Base-by-base conservation (phyloP, 2,329 filamentous ascomycete species). In the Tolypocladium capitatum region DNA sequence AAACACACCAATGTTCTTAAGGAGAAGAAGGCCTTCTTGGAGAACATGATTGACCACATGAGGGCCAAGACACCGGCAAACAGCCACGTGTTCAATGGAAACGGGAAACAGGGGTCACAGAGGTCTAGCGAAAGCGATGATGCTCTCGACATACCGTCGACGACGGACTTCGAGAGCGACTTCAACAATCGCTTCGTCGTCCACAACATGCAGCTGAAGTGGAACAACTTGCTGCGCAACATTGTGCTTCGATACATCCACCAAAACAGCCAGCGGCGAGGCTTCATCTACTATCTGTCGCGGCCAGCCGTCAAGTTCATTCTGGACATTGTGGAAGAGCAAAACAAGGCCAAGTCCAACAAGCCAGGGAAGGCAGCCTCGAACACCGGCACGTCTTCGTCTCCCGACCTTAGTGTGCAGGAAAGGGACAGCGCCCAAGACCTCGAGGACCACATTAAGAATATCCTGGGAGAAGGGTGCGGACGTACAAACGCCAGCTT, bases 131-230 rank as follows among this genome's bases (percentile, higher is more conserved):
- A 70, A 32, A 70, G 72, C n/a, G 78, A 81, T 45, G 74, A 76
- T 35, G 75, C 41, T 9, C 46, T 84, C 46, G 81, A 87, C 53
- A 76, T 83, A 2, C 80, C 82, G 3, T 78, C 83, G 1, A 78
- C 83, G 4, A 79, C 85, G 16, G 89, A 96, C 54, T 91, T 91
- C 55, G 83, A 86, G 44, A 95, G 86, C 63, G 90, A 97, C 61
- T 98, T 96, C 72, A 92, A 94, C 63, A 98, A 98, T 60, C 85
- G 92, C 2, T 98, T 98, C 69, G 91, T 97, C 56, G 85, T 98
- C 46, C 92, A 98, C 71, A 98, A 98, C 58, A 79, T 94, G 62
- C 92, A 98, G 60, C 71, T 98, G 49, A 98, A 98, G 65, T 98
- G 92, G 92, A 97, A 95, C 69, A 98, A 98, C 58, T 80, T 90